These are phyloP conservation scores for Fistulifera solaris DNA, from an alignment of 108 stramenopile genomes.

Conservation along the genomic window DNA sequence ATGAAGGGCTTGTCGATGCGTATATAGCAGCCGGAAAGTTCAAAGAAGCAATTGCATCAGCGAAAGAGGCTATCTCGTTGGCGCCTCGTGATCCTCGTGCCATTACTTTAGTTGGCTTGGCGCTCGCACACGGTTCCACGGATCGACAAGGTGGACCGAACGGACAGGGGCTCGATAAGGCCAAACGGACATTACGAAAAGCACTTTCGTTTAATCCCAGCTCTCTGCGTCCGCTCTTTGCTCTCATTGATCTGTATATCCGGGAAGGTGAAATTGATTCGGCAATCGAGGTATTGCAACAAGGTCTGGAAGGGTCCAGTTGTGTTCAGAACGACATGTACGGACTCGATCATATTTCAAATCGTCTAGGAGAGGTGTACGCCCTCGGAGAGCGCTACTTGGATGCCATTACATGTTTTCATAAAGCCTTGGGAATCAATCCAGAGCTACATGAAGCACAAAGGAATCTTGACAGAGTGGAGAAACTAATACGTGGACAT, in stretches of 20 bases:
- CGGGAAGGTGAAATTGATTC: constrained; percentile 51
- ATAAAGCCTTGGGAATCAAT: constrained; percentile 65
- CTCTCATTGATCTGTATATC: constrained; percentile 54
- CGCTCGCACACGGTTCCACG: constrained; percentile 42
- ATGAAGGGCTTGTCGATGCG: constrained; percentile 73
- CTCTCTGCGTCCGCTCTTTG: constrained; percentile 58
- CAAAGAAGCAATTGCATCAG: constrained; percentile 74
- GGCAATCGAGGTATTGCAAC: constrained; percentile 50
- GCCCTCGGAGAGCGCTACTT: constrained; percentile 46
- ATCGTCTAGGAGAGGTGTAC: constrained; percentile 67
- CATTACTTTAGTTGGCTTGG: constrained; percentile 70
- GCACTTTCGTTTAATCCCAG: constrained; percentile 58
- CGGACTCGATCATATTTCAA: constrained; percentile 44
- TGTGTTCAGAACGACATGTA: constrained; percentile 13
- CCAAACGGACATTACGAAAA: constrained; percentile 68
- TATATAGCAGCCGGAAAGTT: constrained; percentile 61
- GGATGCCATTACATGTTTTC: constrained; percentile 65
- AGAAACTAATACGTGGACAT: constrained; percentile 49
- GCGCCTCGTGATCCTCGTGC: constrained; percentile 72
- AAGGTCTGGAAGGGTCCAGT: constrained; percentile 47
- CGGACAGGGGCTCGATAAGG: constrained; percentile 51
- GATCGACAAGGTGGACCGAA: constrained; percentile 11
- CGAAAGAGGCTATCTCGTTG: constrained; percentile 66
- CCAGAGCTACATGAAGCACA: constrained; percentile 52
- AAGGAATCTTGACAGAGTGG: constrained; percentile 59